Conservation (phyloP, 2,329 filamentous ascomycete species). For the Davidsoniella australis region DNA sequence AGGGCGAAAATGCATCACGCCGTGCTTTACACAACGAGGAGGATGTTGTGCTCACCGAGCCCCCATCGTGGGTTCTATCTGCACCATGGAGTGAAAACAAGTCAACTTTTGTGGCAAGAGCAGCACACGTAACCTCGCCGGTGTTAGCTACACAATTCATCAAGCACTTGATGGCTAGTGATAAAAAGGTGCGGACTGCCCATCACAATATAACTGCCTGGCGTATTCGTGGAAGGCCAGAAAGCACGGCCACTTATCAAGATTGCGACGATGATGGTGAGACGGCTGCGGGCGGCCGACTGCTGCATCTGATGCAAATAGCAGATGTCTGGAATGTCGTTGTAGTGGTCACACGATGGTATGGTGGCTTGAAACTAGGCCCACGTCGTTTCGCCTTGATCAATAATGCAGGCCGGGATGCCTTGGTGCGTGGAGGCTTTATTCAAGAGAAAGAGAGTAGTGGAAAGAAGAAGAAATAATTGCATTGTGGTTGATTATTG, state of each 20-base stretch:
- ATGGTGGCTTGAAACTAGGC: conserved; percentile 76
- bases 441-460: conserved; percentile 31
- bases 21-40: conserved; percentile 9
- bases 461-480: conserved; percentile 25
- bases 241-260: conserved; percentile 43
- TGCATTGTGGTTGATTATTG: no score
- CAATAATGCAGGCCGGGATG: conserved; percentile 71
- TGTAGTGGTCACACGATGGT: conserved; percentile 90
- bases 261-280: conserved; percentile 96
- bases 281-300: conserved; percentile 68
- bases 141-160: conserved; percentile 55
- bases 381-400: conserved; percentile 83
- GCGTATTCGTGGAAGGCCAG: conserved; percentile 52
- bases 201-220: conserved; percentile 95
- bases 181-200: conserved; percentile 70
- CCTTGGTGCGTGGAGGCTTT: conserved; percentile 60
- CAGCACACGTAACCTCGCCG: conserved; percentile 50
- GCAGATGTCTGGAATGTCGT: conserved; percentile 90
- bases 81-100: conserved; percentile 63
- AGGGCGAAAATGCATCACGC: not conserved
- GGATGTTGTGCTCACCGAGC: conserved; percentile 13
- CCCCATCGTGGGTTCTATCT: conserved; percentile 54
- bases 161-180: conserved; percentile 58
- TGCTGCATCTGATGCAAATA: conserved; percentile 81
- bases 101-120: conserved; percentile 73